These are phyloP conservation scores for Cordyceps cateniannulata DNA, from an alignment of 2,329 filamentous ascomycete species.

Conservation along the genomic window DNA sequence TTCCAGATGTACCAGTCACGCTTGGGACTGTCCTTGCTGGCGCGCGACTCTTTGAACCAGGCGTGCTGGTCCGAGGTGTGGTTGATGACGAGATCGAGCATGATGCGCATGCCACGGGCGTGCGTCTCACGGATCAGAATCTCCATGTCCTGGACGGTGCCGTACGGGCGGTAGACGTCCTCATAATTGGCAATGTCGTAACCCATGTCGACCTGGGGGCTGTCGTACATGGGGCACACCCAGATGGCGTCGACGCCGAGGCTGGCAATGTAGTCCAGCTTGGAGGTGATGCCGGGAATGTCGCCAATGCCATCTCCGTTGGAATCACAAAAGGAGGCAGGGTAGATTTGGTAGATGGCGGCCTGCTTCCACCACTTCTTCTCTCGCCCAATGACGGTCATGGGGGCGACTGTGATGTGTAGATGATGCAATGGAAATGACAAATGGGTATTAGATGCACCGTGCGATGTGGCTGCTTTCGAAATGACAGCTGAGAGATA, in stretches of 20 bases:
- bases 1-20: constrained; percentile 63
- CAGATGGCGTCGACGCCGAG: constrained; percentile 61
- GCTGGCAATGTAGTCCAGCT: constrained; percentile 53
- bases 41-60: constrained; percentile 64
- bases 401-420: constrained; percentile 12
- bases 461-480: too few species aligned
- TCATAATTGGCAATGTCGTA: constrained; percentile 67
- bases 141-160: constrained; percentile 60
- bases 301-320: constrained; percentile 56
- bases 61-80: constrained; percentile 66
- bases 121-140: constrained; percentile 53
- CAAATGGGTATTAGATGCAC: not conserved
- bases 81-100: constrained; percentile 72
- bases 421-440: not conserved
- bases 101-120: constrained; percentile 58
- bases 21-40: constrained; percentile 55
- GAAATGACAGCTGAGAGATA: not conserved
- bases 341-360: constrained; percentile 54
- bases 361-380: constrained; percentile 50
- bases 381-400: constrained; percentile 19
- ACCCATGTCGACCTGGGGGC: constrained; percentile 62
- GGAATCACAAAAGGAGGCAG: constrained; percentile 50
- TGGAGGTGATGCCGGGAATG: constrained; percentile 55
- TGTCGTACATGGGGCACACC: constrained; percentile 60
- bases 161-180: constrained; percentile 57